Evolutionary conservation across 495 filamentous ascomycete species (phyloP).

Genomic region (Xylaria telfairii): DNA sequence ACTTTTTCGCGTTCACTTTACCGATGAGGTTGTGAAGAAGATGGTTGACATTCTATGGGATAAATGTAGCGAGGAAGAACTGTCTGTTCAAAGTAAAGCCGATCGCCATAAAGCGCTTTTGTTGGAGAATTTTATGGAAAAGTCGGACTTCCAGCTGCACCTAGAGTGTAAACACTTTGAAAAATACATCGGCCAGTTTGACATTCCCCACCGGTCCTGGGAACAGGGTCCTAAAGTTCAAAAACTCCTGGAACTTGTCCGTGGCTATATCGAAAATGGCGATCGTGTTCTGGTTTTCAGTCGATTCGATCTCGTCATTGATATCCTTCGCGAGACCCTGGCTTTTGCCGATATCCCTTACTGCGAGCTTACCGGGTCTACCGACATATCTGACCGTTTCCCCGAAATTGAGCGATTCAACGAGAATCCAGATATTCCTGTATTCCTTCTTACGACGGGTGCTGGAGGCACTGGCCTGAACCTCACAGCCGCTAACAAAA

Average conservation of each 20-base stretch:
- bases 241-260: constrained; percentile 74
- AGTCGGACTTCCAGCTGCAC: constrained; percentile 81
- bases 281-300: constrained; percentile 90
- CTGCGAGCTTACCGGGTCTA: constrained; percentile 84
- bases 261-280: constrained; percentile 75
- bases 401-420: constrained; percentile 87
- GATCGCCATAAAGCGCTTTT: constrained; percentile 73
- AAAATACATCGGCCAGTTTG: constrained; percentile 70
- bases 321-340: constrained; percentile 84
- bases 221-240: constrained; percentile 92
- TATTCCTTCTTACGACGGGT: constrained; percentile 91
- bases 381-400: constrained; percentile 81
- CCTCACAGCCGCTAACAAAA: constrained; percentile 91
- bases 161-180: constrained; percentile 75
- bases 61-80: constrained; percentile 47
- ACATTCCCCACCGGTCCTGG: constrained; percentile 78
- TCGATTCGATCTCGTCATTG: constrained; percentile 88
- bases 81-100: constrained; percentile 58
- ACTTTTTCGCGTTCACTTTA: constrained; percentile 81
- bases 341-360: constrained; percentile 75
- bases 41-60: constrained; percentile 79
- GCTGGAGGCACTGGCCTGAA: constrained; percentile 97
- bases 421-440: constrained; percentile 75
- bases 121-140: constrained; percentile 62
- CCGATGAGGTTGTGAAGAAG: constrained; percentile 71